Evolutionary conservation across 2,329 filamentous ascomycete species (phyloP).

Genomic region (Trichoderma pleuroti): DNA sequence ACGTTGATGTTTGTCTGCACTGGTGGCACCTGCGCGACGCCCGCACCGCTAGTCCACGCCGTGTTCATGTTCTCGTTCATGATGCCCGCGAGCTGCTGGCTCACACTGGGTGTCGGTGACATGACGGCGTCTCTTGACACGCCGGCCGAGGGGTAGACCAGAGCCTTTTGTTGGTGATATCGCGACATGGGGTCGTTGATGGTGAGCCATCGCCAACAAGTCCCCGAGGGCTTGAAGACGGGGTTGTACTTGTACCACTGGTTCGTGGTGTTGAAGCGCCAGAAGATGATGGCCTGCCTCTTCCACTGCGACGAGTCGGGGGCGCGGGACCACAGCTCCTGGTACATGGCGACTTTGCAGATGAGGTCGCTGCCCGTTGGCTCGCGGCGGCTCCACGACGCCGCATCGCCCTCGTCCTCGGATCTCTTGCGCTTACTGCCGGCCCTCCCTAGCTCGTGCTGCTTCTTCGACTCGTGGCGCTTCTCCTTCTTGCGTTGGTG

Average conservation of each 20-base stretch:
- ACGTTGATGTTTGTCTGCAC: constrained; percentile 38
- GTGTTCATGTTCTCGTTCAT: constrained; percentile 57
- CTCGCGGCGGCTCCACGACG: constrained; percentile 39
- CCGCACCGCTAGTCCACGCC: constrained; percentile 41
- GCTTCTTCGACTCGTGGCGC: constrained; percentile 36
- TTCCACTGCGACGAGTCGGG: constrained; percentile 49
- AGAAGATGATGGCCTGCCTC: constrained; percentile 58
- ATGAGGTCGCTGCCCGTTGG: constrained; percentile 54
- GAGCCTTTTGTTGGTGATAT: constrained; percentile 51
- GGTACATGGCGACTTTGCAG: constrained; percentile 62
- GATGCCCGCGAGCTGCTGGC: constrained; percentile 50
- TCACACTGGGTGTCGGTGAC: constrained; percentile 49
- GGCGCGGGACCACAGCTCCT: constrained; percentile 59
- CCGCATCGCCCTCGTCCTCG: constrained; percentile 40
- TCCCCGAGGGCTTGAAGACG: constrained; percentile 50
- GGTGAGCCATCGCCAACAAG: constrained; percentile 60
- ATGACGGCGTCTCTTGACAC: constrained; percentile 45
- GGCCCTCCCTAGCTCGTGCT: constrained; percentile 31
- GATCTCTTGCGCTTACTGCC: constrained; percentile 40
- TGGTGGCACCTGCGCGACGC: constrained; percentile 32
- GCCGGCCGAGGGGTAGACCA: constrained; percentile 35
- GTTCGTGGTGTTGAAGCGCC: constrained; percentile 57
- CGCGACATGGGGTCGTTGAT: constrained; percentile 58
- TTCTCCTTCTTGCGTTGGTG: constrained; percentile 38
- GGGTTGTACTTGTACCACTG: constrained; percentile 49